Evolutionary conservation across 1,284 basidiomycete species (phyloP).

Genomic region (Golubevia pallescens): DNA sequence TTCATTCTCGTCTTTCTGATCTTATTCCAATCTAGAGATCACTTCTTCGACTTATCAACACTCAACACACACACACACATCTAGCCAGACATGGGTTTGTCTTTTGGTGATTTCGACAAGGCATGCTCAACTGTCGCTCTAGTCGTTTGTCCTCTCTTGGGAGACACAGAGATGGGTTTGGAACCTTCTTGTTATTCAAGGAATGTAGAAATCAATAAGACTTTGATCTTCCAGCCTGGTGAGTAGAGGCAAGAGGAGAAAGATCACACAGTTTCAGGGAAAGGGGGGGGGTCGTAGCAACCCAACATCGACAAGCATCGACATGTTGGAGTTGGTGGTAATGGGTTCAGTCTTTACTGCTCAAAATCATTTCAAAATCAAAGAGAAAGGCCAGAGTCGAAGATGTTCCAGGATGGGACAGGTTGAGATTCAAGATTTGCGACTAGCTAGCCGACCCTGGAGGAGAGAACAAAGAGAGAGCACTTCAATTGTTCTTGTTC

Average conservation of each 20-base stretch:
- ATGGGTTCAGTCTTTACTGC: no score
- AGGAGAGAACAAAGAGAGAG: no score
- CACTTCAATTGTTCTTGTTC: no score
- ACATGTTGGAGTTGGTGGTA: no score
- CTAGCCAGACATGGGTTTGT: constrained; percentile 39
- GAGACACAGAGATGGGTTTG: constrained; percentile 31
- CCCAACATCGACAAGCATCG: no score
- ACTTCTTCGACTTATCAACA: background rate
- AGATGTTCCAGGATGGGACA: no score
- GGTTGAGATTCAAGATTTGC: no score
- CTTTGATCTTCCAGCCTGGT: constrained; percentile 64
- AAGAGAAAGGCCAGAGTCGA: no score
- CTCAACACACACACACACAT: background rate
- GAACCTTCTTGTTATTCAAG: constrained; percentile 57
- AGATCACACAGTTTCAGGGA: background rate
- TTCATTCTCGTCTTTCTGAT: no score
- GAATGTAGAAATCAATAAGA: constrained; percentile 63
- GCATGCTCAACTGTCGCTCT: constrained; percentile 51
- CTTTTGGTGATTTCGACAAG: constrained; percentile 50
- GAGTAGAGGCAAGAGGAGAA: constrained; percentile 1
- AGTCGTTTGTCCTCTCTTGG: constrained; percentile 56
- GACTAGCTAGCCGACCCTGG: no score
- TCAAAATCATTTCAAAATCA: no score
- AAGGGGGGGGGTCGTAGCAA: background rate
- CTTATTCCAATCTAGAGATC: no score